A percentile compares a stretch with the other conserved stretches of the same genome.
phyloP scores from a whole-genome alignment of 805 yeast species.

The Ogataea zsoltii region DNA sequence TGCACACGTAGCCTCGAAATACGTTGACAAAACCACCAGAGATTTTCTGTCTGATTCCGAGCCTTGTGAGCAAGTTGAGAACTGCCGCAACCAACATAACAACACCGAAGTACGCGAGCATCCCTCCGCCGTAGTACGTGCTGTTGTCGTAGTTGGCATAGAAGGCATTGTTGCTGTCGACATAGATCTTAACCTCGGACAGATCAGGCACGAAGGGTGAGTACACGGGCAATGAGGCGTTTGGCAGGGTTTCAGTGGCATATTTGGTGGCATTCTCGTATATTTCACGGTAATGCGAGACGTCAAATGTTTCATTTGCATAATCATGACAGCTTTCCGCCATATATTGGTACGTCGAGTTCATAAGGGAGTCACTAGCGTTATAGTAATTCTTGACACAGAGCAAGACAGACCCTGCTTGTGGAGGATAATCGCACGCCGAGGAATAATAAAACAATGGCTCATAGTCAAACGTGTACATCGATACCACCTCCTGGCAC shows the following conservation, averaged over 20 bases:
- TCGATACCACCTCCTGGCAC: background rate
- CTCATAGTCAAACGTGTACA: conserved; percentile 6
- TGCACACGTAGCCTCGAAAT: conserved; percentile 35
- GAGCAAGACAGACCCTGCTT: conserved; percentile 14
- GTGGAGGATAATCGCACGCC: conserved; percentile 23
- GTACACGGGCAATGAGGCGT: conserved; percentile 16
- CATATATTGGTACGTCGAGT: background rate
- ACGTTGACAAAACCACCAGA: conserved; percentile 35
- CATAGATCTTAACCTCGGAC: conserved; percentile 9
- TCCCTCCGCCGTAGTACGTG: conserved; percentile 36
- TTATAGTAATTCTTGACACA: conserved; percentile 11
- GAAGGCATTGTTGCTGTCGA: conserved; percentile 10
- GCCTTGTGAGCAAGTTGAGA: conserved; percentile 33
- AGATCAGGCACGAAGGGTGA: conserved; percentile 18
- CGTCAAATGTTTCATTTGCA: background rate
- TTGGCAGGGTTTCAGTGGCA: conserved; percentile 8
- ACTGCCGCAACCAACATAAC: conserved; percentile 38
- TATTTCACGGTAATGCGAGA: conserved; percentile 10
- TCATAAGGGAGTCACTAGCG: conserved; percentile 1
- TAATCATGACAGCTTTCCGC: background rate
- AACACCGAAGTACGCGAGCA: conserved; percentile 38
- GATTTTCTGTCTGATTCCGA: conserved; percentile 32
- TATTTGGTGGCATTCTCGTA: conserved; percentile 35
- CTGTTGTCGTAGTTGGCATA: conserved; percentile 31
- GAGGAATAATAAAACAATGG: background rate